Evolutionary conservation across 2,329 filamentous ascomycete genomes (phyloP).

Genomic region (Penicillium glabrum): DNA sequence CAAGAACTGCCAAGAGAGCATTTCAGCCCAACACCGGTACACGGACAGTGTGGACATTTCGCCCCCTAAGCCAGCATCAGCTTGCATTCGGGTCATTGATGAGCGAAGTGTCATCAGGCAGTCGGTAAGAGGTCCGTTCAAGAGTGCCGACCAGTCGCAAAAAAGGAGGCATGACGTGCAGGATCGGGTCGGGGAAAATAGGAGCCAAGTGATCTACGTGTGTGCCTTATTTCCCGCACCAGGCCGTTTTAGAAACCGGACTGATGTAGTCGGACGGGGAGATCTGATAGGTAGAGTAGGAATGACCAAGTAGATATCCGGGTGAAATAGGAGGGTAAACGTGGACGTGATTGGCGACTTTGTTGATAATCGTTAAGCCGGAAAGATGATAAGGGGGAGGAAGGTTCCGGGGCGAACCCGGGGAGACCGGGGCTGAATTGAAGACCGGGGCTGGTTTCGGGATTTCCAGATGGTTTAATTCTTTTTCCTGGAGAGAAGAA

Average conservation of each 20-base stretch:
- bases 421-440: not conserved
- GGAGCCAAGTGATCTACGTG: constrained; percentile 13
- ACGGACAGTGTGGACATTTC: not conserved
- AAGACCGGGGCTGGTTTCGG: not conserved
- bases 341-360: constrained; percentile 13
- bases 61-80: not conserved
- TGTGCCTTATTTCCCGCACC: constrained; percentile 11
- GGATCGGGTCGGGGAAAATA: constrained; percentile 21
- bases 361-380: constrained; percentile 21
- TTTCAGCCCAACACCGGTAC: not conserved
- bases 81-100: not conserved
- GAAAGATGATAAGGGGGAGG: constrained; percentile 8
- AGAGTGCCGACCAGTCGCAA: not conserved
- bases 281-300: constrained; percentile 14
- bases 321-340: constrained; percentile 22
- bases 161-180: constrained; percentile 16
- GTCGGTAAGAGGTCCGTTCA: not conserved
- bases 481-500: not conserved
- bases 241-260: constrained; percentile 15
- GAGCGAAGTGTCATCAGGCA: not conserved
- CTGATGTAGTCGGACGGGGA: constrained; percentile 11
- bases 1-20: constrained; percentile 19
- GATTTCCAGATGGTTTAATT: not conserved
- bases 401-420: constrained; percentile 3
- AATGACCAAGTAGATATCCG: constrained; percentile 13